phyloP scores from a whole-genome alignment of 2,329 filamentous ascomycete species.

The Colletotrichum euphorbiae region DNA sequence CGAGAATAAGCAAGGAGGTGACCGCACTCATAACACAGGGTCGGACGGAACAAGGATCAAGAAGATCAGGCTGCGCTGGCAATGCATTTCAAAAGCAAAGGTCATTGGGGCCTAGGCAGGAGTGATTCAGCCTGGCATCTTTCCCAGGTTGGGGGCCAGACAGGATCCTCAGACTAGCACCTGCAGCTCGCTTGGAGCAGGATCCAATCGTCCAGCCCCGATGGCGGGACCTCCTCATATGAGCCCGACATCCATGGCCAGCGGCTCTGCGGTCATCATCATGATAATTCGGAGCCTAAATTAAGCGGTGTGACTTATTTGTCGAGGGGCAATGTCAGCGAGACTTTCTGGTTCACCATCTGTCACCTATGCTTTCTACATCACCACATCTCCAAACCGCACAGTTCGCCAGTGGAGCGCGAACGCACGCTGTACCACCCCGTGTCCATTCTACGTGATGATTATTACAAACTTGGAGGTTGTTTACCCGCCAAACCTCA shows the following conservation, averaged over 20 bases:
- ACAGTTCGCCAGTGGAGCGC: not conserved
- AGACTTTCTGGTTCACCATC: not conserved
- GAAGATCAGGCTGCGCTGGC: slow-evolving; percentile 29
- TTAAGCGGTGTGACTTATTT: not conserved
- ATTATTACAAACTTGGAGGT: slow-evolving; percentile 33
- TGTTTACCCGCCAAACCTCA: slow-evolving; percentile 28
- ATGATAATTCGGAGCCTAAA: slow-evolving; percentile 14
- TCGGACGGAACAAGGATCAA: slow-evolving; percentile 2
- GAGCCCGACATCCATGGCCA: slow-evolving; percentile 1
- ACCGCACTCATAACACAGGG: not conserved
- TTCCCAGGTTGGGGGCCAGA: slow-evolving; percentile 11
- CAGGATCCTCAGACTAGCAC: not conserved
- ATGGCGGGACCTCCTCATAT: slow-evolving; percentile 19
- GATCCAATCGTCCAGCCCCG: slow-evolving; percentile 27
- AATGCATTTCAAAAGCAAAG: no score
- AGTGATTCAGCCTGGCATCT: not conserved
- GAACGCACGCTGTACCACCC: not conserved
- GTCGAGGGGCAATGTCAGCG: not conserved
- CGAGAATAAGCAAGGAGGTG: not conserved
- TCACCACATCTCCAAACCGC: no score
- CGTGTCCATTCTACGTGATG: slow-evolving; percentile 10
- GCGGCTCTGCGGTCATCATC: slow-evolving; percentile 14
- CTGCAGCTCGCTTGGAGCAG: slow-evolving; percentile 33
- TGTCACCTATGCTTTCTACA: not conserved
- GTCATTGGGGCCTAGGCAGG: no score